Evolutionary conservation across 768 basidiomycete genomes (phyloP).

Genomic region (Auricularia cornea): DNA sequence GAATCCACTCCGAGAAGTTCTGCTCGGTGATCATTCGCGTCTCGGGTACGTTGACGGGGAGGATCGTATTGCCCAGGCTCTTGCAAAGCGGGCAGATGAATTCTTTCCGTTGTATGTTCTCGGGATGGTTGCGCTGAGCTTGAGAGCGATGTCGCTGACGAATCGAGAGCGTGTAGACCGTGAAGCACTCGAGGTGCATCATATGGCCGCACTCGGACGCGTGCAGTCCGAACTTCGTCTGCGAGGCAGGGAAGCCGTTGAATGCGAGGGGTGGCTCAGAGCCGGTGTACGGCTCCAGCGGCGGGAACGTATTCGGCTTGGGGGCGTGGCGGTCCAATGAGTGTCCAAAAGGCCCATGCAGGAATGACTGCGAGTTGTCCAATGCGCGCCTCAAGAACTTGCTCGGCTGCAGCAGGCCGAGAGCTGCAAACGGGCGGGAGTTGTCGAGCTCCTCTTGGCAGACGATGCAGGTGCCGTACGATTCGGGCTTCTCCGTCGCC

Average conservation of each 20-base stretch:
- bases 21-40: constrained; percentile 25
- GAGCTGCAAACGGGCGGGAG: constrained; percentile 67
- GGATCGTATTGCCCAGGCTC: constrained; percentile 86
- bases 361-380: constrained; percentile 53
- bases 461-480: constrained; percentile 92
- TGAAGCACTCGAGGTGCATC: constrained; percentile 96
- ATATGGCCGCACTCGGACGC: constrained; percentile 88
- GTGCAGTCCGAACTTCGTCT: constrained; percentile 78
- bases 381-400: constrained; percentile 71
- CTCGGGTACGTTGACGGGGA: constrained; percentile 59
- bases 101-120: constrained; percentile 87
- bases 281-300: neutral
- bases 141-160: constrained; percentile 82
- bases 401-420: constrained; percentile 85
- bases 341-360: constrained; percentile 29
- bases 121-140: constrained; percentile 87
- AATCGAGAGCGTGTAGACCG: constrained; percentile 79
- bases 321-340: constrained; percentile 1
- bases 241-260: constrained; percentile 62
- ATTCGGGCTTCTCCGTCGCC: constrained; percentile 36
- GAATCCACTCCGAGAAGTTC: constrained; percentile 78
- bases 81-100: constrained; percentile 97
- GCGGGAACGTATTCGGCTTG: neutral
- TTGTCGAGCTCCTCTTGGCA: constrained; percentile 89
- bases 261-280: constrained; percentile 35